phyloP scores from a whole-genome alignment of 768 basidiomycete genomes.

The Piloderma croceum region DNA sequence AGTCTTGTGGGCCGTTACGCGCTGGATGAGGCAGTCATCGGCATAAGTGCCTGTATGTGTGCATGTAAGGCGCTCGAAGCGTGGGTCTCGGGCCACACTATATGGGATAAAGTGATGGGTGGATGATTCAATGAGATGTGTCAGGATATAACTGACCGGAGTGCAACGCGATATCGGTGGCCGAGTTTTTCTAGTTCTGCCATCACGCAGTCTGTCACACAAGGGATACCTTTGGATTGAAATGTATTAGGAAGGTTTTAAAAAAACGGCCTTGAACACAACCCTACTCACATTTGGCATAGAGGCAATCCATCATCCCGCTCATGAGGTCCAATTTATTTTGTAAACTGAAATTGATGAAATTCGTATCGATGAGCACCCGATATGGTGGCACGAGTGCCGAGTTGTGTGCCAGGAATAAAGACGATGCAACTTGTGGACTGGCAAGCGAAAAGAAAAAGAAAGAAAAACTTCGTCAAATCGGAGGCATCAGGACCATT shows the following conservation, averaged over 20 bases:
- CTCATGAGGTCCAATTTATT: constrained; percentile 93
- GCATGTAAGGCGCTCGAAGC: constrained; percentile 91
- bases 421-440: constrained; percentile 80
- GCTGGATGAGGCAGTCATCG: constrained; percentile 96
- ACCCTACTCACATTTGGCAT: constrained; percentile 79
- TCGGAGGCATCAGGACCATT: constrained; percentile 1
- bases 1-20: constrained; percentile 91
- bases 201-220: constrained; percentile 99
- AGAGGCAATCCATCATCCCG: constrained; percentile 99
- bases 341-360: constrained; percentile 97
- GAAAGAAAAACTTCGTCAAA: constrained; percentile 4
- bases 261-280: constrained; percentile 1
- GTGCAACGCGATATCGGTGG: constrained; percentile 88
- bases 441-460: constrained; percentile 32
- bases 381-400: constrained; percentile 96
- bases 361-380: constrained; percentile 97
- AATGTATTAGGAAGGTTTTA: constrained; percentile 5
- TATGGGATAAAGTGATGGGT: constrained; percentile 8
- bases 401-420: constrained; percentile 93
- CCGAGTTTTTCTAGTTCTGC: constrained; percentile 98
- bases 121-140: constrained; percentile 2
- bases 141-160: constrained; percentile 55
- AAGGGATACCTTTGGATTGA: constrained; percentile 75
- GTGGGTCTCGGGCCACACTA: constrained; percentile 93
- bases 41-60: constrained; percentile 97